These are phyloP conservation scores for Bombardia bombarda DNA, from an alignment of 495 filamentous ascomycete genomes.

Conservation along the genomic window DNA sequence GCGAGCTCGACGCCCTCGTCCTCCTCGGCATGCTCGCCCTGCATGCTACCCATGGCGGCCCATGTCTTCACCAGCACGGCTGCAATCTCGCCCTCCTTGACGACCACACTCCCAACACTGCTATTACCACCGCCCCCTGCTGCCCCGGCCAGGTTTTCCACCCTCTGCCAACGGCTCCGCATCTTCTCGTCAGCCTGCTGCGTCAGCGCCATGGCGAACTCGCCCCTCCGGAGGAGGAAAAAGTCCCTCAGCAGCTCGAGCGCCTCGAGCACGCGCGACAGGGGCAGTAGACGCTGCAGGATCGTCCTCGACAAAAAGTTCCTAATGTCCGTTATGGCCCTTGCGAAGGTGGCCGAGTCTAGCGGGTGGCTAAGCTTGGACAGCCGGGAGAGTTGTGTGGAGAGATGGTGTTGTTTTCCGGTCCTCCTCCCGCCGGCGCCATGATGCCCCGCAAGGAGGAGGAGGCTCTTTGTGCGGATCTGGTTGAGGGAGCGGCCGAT, in stretches of 20 bases:
- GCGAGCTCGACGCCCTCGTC: slow-evolving; percentile 75
- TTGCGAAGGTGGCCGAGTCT: slow-evolving; percentile 57
- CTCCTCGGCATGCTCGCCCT: slow-evolving; percentile 63
- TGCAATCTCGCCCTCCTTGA: slow-evolving; percentile 83
- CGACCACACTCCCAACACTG: slow-evolving; percentile 43
- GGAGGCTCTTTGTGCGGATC: slow-evolving; percentile 47
- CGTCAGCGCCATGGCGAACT: slow-evolving; percentile 82
- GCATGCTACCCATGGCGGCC: slow-evolving; percentile 65
- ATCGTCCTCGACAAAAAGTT: slow-evolving; percentile 73
- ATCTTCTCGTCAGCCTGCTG: slow-evolving; percentile 75
- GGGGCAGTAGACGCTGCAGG: slow-evolving; percentile 70
- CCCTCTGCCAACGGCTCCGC: slow-evolving; percentile 44
- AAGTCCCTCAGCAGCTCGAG: slow-evolving; percentile 75
- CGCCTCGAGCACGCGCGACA: slow-evolving; percentile 65
- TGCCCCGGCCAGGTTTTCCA: slow-evolving; percentile 45
- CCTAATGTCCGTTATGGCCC: slow-evolving; percentile 66
- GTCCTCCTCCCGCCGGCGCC: slow-evolving; percentile 54
- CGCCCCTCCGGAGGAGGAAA: slow-evolving; percentile 77
- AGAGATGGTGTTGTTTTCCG: slow-evolving; percentile 48
- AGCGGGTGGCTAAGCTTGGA: slow-evolving; percentile 65
- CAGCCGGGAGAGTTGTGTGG: slow-evolving; percentile 66
- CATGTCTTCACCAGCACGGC: slow-evolving; percentile 67
- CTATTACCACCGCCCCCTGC: slow-evolving; percentile 30
- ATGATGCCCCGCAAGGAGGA: no score
- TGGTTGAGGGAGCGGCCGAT: slow-evolving; percentile 85